Evolutionary conservation across 2,329 filamentous ascomycete genomes (phyloP).

Genomic region (Orbilia ellipsospora): DNA sequence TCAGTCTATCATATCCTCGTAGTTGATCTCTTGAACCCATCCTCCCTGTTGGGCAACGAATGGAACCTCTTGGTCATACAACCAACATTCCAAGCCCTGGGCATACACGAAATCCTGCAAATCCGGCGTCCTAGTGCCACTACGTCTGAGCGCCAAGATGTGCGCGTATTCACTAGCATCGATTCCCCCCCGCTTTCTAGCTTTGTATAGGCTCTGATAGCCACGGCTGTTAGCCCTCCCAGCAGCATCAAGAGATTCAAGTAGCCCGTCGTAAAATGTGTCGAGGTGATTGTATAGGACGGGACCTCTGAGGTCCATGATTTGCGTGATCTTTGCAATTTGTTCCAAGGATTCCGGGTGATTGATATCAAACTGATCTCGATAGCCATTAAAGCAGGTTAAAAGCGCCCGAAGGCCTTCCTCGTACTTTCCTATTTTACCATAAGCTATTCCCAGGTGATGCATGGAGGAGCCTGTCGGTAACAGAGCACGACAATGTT

Average conservation of each 20-base stretch:
- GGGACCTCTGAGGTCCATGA: conserved; percentile 24
- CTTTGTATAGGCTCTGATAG: conserved; percentile 4
- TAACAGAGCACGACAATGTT: too few relatives aligned
- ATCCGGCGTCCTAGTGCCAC: conserved; percentile 12
- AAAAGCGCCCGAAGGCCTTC: conserved; percentile 11
- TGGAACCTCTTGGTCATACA: conserved; percentile 10
- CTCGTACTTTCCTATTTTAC: conserved; percentile 12
- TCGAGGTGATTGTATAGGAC: conserved; percentile 22
- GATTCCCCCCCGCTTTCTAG: conserved; percentile 20
- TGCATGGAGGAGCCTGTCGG: background rate
- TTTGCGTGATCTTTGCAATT: conserved; percentile 12
- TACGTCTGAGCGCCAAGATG: conserved; percentile 4
- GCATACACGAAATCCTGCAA: conserved; percentile 17
- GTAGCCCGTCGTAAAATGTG: conserved; percentile 5
- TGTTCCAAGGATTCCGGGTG: conserved; percentile 7
- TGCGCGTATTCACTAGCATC: conserved; percentile 12
- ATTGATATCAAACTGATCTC: background rate
- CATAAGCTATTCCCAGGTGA: conserved; percentile 9
- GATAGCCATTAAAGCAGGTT: conserved; percentile 6
- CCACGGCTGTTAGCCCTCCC: background rate
- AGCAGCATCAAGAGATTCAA: conserved; percentile 10
- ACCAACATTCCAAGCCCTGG: conserved; percentile 23
- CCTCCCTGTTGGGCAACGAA: background rate
- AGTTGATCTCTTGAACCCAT: background rate
- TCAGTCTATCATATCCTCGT: background rate